A percentile compares a stretch with the other conserved stretches of the same genome.
phyloP scores from a whole-genome alignment of 495 filamentous ascomycete species.

The Pseudoneurospora amorphoporcata region DNA sequence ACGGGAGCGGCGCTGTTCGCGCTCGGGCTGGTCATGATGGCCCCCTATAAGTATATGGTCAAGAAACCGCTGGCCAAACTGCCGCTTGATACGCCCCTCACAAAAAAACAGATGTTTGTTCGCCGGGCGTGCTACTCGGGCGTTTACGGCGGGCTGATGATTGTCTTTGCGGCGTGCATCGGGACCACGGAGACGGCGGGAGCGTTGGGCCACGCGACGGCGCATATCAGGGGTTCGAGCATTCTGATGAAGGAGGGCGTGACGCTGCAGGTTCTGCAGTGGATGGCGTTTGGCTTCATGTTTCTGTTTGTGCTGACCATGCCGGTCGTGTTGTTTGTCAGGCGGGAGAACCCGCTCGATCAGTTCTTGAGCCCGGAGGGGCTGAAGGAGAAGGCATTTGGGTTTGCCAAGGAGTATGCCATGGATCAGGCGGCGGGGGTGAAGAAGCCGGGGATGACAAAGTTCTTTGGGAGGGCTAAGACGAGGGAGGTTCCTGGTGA shows the following conservation, averaged over 20 bases:
- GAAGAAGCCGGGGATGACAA: not conserved
- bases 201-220: slow-evolving; percentile 12
- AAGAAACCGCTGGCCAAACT: not conserved
- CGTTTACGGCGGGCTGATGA: not conserved
- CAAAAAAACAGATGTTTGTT: not conserved
- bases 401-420: not conserved
- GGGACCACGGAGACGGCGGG: slow-evolving; percentile 16
- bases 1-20: slow-evolving; percentile 13
- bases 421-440: not conserved
- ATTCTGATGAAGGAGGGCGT: slow-evolving; percentile 15
- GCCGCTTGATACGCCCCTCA: slow-evolving; percentile 4
- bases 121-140: not conserved
- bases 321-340: slow-evolving; percentile 9
- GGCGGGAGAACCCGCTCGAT: not conserved
- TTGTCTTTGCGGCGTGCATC: slow-evolving; percentile 15
- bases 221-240: not conserved
- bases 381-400: not conserved
- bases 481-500: not conserved
- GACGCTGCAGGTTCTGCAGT: slow-evolving; percentile 25
- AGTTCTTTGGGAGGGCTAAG: not conserved
- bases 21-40: slow-evolving; percentile 23
- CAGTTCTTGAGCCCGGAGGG: not conserved
- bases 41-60: slow-evolving; percentile 8
- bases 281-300: slow-evolving; percentile 22
- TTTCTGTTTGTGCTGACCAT: slow-evolving; percentile 14